These are phyloP conservation scores for Flueggea neowawraea DNA, from an alignment of 441 rosid genomes.

Conservation along the genomic window DNA sequence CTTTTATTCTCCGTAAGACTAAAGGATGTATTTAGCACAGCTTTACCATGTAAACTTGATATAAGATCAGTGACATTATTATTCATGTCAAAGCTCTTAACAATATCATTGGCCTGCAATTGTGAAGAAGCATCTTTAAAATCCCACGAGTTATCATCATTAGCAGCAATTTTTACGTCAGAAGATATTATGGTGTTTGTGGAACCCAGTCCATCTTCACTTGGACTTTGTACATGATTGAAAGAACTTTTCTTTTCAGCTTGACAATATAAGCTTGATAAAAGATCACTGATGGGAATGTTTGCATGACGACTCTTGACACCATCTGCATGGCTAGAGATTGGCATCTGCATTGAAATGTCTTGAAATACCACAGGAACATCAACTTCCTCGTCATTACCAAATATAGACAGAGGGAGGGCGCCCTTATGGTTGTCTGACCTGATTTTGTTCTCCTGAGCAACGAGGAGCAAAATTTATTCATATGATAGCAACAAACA, in stretches of 20 bases:
- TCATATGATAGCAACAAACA: background rate
- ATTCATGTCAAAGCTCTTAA: slow-evolving; percentile 14
- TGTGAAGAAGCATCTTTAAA: slow-evolving; percentile 50
- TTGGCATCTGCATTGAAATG: slow-evolving; percentile 24
- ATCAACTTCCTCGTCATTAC: slow-evolving; percentile 43
- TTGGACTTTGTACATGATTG: slow-evolving; percentile 25
- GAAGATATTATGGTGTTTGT: slow-evolving; percentile 15
- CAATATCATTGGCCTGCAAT: background rate
- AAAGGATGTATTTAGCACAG: slow-evolving; percentile 36
- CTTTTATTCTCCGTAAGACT: slow-evolving; percentile 25
- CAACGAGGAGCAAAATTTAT: slow-evolving; percentile 16
- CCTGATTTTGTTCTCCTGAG: slow-evolving; percentile 38
- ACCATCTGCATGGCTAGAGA: slow-evolving; percentile 23
- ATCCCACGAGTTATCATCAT: slow-evolving; percentile 63
- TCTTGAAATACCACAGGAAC: slow-evolving; percentile 31
- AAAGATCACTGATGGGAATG: slow-evolving; percentile 61
- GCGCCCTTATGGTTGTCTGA: slow-evolving; percentile 43
- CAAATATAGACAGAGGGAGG: slow-evolving; percentile 64
- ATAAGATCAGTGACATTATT: slow-evolving; percentile 64
- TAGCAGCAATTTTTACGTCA: slow-evolving; percentile 18
- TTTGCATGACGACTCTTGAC: slow-evolving; percentile 24
- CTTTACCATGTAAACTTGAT: slow-evolving; percentile 70
- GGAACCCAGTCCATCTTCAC: slow-evolving; percentile 28
- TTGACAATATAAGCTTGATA: slow-evolving; percentile 75
- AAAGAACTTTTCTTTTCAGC: slow-evolving; percentile 37